These are phyloP conservation scores for Metschnikowia continentalis DNA, from an alignment of 805 yeast species.

Conservation along the genomic window DNA sequence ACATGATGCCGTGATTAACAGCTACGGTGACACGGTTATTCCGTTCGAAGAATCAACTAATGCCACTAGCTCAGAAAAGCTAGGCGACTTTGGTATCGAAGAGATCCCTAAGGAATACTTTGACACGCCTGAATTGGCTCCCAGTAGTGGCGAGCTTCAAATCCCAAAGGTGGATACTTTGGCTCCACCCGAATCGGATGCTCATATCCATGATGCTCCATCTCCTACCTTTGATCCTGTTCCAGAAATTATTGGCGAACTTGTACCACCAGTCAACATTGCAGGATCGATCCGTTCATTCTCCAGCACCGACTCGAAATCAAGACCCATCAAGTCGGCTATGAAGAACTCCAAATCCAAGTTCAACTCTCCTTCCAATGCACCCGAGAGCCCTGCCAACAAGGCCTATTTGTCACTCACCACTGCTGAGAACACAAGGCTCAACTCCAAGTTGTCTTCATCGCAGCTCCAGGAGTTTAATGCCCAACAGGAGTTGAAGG, in stretches of 20 bases:
- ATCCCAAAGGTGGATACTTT: not conserved
- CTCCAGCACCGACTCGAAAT: conserved; percentile 25
- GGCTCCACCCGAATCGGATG: not conserved
- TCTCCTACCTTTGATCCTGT: conserved; percentile 25
- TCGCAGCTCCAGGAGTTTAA: conserved; percentile 28
- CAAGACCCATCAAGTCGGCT: conserved; percentile 41
- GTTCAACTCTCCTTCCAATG: conserved; percentile 12
- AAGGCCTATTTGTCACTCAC: conserved; percentile 64
- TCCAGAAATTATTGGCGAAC: conserved; percentile 25
- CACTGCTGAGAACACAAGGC: conserved; percentile 75
- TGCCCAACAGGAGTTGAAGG: conserved; percentile 6
- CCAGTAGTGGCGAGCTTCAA: conserved; percentile 7
- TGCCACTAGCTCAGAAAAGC: conserved; percentile 16
- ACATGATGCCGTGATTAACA: conserved; percentile 7
- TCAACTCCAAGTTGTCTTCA: conserved; percentile 58
- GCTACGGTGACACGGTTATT: conserved; percentile 9
- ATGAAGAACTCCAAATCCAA: conserved; percentile 38
- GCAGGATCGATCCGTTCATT: conserved; percentile 30
- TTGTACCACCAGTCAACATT: conserved; percentile 14
- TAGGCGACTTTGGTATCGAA: conserved; percentile 19
- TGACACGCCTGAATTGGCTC: conserved; percentile 23
- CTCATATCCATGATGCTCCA: not conserved
- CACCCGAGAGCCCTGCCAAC: conserved; percentile 42
- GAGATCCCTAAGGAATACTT: conserved; percentile 19
- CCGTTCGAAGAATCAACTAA: conserved; percentile 6